Base-by-base conservation (phyloP, 768 basidiomycete genomes). In the Macrolepiota albuminosa region DNA sequence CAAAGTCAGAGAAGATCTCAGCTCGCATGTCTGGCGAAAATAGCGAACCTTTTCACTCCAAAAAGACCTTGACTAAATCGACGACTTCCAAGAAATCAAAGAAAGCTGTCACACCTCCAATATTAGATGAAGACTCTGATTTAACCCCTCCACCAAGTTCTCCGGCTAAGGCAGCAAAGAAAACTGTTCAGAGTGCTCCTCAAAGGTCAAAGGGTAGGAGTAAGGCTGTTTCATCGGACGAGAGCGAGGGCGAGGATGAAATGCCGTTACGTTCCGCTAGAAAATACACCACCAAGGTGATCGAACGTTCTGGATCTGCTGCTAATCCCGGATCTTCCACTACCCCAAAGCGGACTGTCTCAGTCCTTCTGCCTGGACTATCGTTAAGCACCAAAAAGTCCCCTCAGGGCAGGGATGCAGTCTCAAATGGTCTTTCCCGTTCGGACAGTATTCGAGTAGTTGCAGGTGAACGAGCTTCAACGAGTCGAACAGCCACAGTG, bases 381-480 rank as follows among this genome's bases (percentile, higher is more conserved):
- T 61, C 52, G 1, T 47, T 64, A 18, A 64, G 54, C 47, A 50
- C 59, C 9, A 68, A 54, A 33, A 53, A 57, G 24, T 61, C 60
- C 13, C 47, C 64, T 36, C 48, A 39, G 2, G 37, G 9, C 29
- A 47, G 40, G n/a, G n/a, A 40, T 29, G 54, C 31, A 3, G 39
- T 54, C 18, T 18, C 49, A 26, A 33, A 36, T 8, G 43, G 57
- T 13, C 56, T 66, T 29, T 46, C 58, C 43, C 58, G 64, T 33
- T 68, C 65, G 18, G 72, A 71, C 29, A 75, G 73, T 45, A 59
- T 75, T 9, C 68, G 63, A 31, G 69, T 66, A 4, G 66, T 66
- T 13, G 69, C 72, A 42, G 69, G 66, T 11, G 66, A 70, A 53
- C 69, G 62, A 36, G 58, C 63, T 6, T 61, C 63, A 43, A 48